phyloP scores from a whole-genome alignment of 164 flowering plant genomes.

The Sedum album region DNA sequence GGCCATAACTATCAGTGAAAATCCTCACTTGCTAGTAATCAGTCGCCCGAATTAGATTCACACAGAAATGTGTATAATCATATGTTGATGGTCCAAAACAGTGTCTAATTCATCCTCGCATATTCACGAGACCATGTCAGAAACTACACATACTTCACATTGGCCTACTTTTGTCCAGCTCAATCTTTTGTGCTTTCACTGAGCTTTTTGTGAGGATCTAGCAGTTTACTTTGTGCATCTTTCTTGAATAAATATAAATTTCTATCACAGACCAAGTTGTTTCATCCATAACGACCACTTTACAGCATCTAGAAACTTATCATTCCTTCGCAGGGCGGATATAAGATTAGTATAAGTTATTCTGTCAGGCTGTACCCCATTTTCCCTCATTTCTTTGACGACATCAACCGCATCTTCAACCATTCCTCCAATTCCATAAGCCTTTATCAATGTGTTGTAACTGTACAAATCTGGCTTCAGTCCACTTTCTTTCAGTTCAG shows the following conservation, averaged over 20 bases:
- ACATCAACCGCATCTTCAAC: slow-evolving; percentile 72
- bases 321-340: slow-evolving; percentile 57
- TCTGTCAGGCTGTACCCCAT: slow-evolving; percentile 66
- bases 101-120: too few species aligned
- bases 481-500: slow-evolving; percentile 57
- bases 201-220: too few species aligned
- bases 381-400: slow-evolving; percentile 76
- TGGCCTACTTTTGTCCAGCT: too few species aligned
- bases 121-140: too few species aligned
- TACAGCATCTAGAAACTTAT: slow-evolving; percentile 77
- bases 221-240: background rate
- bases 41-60: too few species aligned
- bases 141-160: too few species aligned
- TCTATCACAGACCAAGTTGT: slow-evolving; percentile 42
- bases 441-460: slow-evolving; percentile 86
- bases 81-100: too few species aligned
- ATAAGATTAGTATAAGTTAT: slow-evolving; percentile 64
- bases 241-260: background rate
- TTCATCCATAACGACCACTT: slow-evolving; percentile 99
- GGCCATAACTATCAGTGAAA: too few species aligned
- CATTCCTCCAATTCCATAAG: slow-evolving; percentile 93
- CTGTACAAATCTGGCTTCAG: slow-evolving; percentile 72
- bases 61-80: too few species aligned
- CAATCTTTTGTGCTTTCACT: too few species aligned
- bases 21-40: too few species aligned